Evolutionary conservation across 2,329 filamentous ascomycete genomes (phyloP).

Genomic region (Hypoxylon sp.): DNA sequence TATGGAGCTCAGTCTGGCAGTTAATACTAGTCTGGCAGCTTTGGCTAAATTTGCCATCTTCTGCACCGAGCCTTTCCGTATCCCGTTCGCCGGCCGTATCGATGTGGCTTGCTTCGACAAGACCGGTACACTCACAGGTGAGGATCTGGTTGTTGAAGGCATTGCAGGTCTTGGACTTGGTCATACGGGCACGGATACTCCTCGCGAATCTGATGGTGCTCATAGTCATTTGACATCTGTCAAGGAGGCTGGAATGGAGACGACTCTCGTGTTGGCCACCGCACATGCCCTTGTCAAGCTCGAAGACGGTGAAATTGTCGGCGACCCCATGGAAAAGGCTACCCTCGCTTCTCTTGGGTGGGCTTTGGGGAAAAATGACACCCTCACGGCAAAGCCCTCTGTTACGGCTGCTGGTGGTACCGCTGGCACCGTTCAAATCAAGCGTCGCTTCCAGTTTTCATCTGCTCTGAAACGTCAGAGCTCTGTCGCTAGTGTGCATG

Average conservation of each 20-base stretch:
- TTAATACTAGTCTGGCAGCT: slow-evolving; percentile 96
- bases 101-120: slow-evolving; percentile 99
- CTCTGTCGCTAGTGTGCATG: slow-evolving; percentile 87
- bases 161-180: slow-evolving; percentile 90
- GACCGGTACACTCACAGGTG: slow-evolving; percentile 95
- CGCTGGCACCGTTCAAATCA: slow-evolving; percentile 89
- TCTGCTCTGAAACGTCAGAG: slow-evolving; percentile 96
- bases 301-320: slow-evolving; percentile 96
- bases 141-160: slow-evolving; percentile 96
- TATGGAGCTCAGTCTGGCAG: slow-evolving; percentile 97
- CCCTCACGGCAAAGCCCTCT: slow-evolving; percentile 76
- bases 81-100: slow-evolving; percentile 94
- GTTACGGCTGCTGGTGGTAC: slow-evolving; percentile 63
- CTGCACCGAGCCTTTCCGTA: slow-evolving; percentile 98
- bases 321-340: slow-evolving; percentile 99
- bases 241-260: slow-evolving; percentile 79
- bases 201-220: slow-evolving; percentile 81
- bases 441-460: slow-evolving; percentile 97
- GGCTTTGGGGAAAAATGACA: slow-evolving; percentile 91
- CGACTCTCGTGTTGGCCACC: slow-evolving; percentile 92
- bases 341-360: slow-evolving; percentile 91
- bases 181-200: slow-evolving; percentile 73
- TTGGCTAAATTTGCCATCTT: slow-evolving; percentile 97
- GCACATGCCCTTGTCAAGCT: slow-evolving; percentile 96
- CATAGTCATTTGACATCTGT: slow-evolving; percentile 84